Evolutionary conservation across 78 protist species (phyloP), one percentile per base, ranked within the genome.

Genomic region (Monocercomonoides exilis): DNA sequence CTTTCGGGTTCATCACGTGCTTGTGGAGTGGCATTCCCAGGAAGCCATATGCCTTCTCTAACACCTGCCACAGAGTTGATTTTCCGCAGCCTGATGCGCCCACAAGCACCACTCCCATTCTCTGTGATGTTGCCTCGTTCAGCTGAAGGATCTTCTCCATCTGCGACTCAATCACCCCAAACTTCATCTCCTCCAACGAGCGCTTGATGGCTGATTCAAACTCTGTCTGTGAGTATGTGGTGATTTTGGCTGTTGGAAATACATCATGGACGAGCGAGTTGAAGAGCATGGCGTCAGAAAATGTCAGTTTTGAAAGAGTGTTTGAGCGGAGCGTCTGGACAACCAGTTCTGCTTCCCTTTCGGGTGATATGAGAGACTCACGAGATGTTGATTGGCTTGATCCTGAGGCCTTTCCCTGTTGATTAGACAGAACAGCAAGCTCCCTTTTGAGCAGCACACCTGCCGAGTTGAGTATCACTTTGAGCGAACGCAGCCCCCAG

Each of bases 401-500:
- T 29, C 70, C 70, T 54, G 70, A 54, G 11, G 11, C 21, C 38
- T 54, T 21, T 21, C 21, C 21, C 21, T 21, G 38, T 29, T 11
- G 21, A 54, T 11, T 29, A 54, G 70, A 54, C 11, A 54, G 79
- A 38, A 44, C 11, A 91, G 77, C 81, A 80, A 54, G 70, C 21
- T 54, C 70, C 21, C 70, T 11, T 21, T 21, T 45, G 43, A 33
- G 84, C 77, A 87, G 77, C 46, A 4, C 0, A 33, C 89, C 94
- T 0, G 84, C 44, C 63, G 84, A 33, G 29, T 46, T 64, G n/a
- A 93, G 92, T 33, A 94, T 80, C 70, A 95, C 85, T 87, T 95
- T 95, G 87, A 95, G 91, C 3, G 97, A 91, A 1, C 97, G 94
- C 77, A 95, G 92, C 0, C 97, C 97, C 95, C 95, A 95, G 87